These are phyloP conservation scores for Globisporangium recalcitrans DNA, from an alignment of 352 stramenopile genomes.

Conservation along the genomic window DNA sequence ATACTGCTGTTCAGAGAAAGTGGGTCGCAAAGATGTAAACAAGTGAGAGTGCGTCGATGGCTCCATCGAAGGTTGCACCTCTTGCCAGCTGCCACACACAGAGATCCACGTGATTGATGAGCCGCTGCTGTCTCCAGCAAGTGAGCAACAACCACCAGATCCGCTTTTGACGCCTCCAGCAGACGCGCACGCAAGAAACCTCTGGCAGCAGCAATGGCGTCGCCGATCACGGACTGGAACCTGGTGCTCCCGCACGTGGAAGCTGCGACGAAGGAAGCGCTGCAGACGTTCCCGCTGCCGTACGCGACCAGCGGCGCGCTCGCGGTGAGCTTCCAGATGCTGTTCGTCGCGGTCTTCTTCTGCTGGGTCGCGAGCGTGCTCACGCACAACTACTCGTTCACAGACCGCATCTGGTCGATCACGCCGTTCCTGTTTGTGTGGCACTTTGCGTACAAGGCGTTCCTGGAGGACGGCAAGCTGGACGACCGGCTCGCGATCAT, in stretches of 20 bases:
- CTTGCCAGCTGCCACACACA: too few species aligned
- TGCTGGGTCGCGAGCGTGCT: slow-evolving; percentile 60
- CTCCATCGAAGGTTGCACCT: too few species aligned
- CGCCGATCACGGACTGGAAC: slow-evolving; percentile 29
- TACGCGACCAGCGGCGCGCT: slow-evolving; percentile 36
- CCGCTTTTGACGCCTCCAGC: neutral
- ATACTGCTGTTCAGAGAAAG: too few species aligned
- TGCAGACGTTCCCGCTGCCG: slow-evolving; percentile 28
- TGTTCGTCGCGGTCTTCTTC: slow-evolving; percentile 35
- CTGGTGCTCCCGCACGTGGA: slow-evolving; percentile 26
- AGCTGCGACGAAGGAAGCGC: slow-evolving; percentile 28
- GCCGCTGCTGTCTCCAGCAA: neutral
- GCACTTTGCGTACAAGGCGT: slow-evolving; percentile 63
- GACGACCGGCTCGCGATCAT: slow-evolving; percentile 69
- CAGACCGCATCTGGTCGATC: slow-evolving; percentile 92
- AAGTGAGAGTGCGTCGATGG: neutral
- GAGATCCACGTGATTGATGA: neutral
- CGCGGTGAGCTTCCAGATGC: slow-evolving; percentile 38
- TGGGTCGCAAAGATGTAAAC: too few species aligned
- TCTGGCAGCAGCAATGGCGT: slow-evolving; percentile 6
- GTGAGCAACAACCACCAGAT: neutral
- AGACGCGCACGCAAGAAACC: neutral
- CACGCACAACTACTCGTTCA: slow-evolving; percentile 89
- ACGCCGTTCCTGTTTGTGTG: slow-evolving; percentile 84
- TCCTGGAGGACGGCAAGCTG: slow-evolving; percentile 51